phyloP scores from a whole-genome alignment of 1,284 basidiomycete species.

The Ceraceosorus bombacis region DNA sequence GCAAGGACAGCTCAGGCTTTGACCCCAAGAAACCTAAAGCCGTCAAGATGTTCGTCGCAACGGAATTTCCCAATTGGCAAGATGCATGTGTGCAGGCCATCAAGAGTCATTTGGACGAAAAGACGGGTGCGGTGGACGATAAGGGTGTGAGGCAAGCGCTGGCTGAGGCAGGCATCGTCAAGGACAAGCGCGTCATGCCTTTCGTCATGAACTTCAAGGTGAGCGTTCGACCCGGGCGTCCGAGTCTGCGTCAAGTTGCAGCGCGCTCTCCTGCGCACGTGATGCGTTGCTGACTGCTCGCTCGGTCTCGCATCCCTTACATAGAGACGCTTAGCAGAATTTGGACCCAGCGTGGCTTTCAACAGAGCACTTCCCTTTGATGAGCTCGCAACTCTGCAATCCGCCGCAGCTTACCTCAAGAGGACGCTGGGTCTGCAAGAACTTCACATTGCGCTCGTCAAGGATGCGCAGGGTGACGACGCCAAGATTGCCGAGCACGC shows the following conservation, averaged over 20 bases:
- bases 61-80: conserved; percentile 88
- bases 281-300: background rate
- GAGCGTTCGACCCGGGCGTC: conserved; percentile 17
- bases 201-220: conserved; percentile 90
- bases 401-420: conserved; percentile 61
- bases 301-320: background rate
- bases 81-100: conserved; percentile 70
- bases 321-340: conserved; percentile 73
- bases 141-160: conserved; percentile 66
- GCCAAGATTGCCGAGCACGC: background rate
- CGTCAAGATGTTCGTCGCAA: conserved; percentile 81
- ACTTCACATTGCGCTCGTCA: conserved; percentile 64
- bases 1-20: conserved; percentile 29
- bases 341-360: conserved; percentile 73
- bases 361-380: conserved; percentile 79
- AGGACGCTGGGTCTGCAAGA: conserved; percentile 69
- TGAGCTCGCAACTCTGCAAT: conserved; percentile 66
- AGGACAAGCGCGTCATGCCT: conserved; percentile 94
- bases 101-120: conserved; percentile 61
- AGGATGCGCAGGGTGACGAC: conserved; percentile 54
- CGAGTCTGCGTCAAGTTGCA: background rate
- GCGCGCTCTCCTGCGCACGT: conserved; percentile 7
- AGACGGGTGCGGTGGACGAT: conserved; percentile 69
- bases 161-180: conserved; percentile 70
- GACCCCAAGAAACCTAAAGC: conserved; percentile 58